phyloP scores from a whole-genome alignment of 106 monocot genomes.

The Ottelia alismoides region DNA sequence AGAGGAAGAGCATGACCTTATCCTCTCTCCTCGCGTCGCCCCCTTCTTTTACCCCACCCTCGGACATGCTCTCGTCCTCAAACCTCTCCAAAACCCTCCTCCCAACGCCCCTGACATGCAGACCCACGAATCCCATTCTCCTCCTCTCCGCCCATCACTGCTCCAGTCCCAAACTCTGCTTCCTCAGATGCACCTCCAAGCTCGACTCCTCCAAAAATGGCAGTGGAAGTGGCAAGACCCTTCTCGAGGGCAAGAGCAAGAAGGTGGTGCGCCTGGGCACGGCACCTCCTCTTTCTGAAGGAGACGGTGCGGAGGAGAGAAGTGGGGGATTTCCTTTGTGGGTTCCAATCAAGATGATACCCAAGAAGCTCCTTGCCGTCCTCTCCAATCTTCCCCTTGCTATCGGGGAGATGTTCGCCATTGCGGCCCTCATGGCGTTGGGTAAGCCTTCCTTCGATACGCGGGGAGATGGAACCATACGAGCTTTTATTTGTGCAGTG shows the following conservation, averaged over 20 bases:
- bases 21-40: too few species aligned
- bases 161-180: not conserved
- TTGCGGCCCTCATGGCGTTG: constrained; percentile 79
- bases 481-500: too few species aligned
- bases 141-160: not conserved
- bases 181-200: constrained; percentile 2
- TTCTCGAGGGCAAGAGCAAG: constrained; percentile 15
- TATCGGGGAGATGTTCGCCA: constrained; percentile 83
- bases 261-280: constrained; percentile 53
- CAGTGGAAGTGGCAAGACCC: constrained; percentile 12
- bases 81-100: constrained; percentile 1
- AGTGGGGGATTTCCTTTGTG: not conserved
- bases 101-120: not conserved
- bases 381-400: constrained; percentile 83
- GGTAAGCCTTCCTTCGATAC: too few species aligned
- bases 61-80: too few species aligned
- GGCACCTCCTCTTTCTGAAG: constrained; percentile 30
- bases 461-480: too few species aligned
- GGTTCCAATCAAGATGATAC: constrained; percentile 29
- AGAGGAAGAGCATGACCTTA: too few species aligned
- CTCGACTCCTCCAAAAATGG: constrained; percentile 13
- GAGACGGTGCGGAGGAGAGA: not conserved
- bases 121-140: not conserved
- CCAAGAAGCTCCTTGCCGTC: constrained; percentile 43
- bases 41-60: too few species aligned